Percentiles rank a stretch among this genome's conserved stretches.
Evolutionary conservation across 768 basidiomycete species (phyloP).

Genomic region (Boletus huronensis): DNA sequence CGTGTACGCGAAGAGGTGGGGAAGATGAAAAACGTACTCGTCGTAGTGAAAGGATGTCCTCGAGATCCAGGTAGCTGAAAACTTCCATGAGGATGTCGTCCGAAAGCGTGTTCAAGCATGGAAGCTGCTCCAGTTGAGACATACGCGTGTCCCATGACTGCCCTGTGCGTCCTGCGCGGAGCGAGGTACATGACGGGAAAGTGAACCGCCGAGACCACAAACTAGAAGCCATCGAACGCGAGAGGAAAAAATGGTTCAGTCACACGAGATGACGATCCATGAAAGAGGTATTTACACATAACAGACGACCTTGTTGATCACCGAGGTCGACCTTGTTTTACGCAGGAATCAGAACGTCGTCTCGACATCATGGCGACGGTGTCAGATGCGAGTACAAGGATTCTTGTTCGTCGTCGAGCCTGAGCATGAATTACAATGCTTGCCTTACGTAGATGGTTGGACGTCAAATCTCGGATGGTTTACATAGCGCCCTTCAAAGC

Average conservation of each 20-base stretch:
- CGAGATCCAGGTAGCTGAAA: conserved; percentile 34
- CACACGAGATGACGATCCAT: not conserved
- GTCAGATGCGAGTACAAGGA: conserved; percentile 18
- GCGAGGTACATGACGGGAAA: conserved; percentile 16
- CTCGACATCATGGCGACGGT: conserved; percentile 24
- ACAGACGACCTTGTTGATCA: conserved; percentile 15
- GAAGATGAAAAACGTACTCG: conserved; percentile 25
- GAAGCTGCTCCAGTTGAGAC: conserved; percentile 21
- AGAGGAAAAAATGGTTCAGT: conserved; percentile 5
- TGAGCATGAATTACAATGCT: conserved; percentile 21
- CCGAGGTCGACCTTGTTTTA: conserved; percentile 21
- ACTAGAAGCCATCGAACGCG: conserved; percentile 21
- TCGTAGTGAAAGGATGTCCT: conserved; percentile 37
- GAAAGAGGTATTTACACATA: conserved; percentile 20
- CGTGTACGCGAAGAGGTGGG: not conserved
- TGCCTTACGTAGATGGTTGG: conserved; percentile 10
- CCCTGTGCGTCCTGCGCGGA: conserved; percentile 9
- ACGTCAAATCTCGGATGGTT: too few relatives aligned
- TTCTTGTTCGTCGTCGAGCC: conserved; percentile 12
- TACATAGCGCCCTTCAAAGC: not conserved
- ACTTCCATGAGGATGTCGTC: conserved; percentile 41
- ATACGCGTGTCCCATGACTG: conserved; percentile 28
- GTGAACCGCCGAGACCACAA: conserved; percentile 22
- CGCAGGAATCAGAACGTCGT: conserved; percentile 7
- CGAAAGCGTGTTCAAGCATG: conserved; percentile 31